Conservation (phyloP, 2,329 filamentous ascomycete species). For the Simplicillium aogashimaense region DNA sequence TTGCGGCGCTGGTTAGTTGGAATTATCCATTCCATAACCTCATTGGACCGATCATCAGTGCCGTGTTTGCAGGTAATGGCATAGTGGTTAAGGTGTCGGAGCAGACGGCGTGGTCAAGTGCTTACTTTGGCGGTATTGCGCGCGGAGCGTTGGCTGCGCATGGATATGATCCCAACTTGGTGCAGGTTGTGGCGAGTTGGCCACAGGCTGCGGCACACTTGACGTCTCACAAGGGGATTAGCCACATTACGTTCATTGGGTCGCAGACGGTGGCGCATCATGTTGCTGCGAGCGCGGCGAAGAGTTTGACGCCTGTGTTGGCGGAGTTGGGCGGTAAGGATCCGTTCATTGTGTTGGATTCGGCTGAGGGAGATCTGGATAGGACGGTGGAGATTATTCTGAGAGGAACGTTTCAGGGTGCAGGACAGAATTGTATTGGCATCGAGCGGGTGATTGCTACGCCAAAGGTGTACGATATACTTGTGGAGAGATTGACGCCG, state of each 20-base stretch:
- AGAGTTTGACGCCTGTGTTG: conserved; percentile 74
- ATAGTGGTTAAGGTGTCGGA: conserved; percentile 92
- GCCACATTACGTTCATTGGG: conserved; percentile 93
- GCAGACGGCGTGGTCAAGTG: conserved; percentile 85
- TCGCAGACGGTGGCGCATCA: conserved; percentile 78
- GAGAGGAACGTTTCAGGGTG: conserved; percentile 87
- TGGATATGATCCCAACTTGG: conserved; percentile 69
- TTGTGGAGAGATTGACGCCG: conserved; percentile 61
- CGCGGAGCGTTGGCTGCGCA: conserved; percentile 72
- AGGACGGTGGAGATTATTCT: conserved; percentile 76
- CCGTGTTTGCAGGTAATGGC: conserved; percentile 83
- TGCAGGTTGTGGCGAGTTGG: conserved; percentile 84
- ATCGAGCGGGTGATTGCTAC: conserved; percentile 86
- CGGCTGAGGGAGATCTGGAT: conserved; percentile 53
- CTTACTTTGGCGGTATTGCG: conserved; percentile 72
- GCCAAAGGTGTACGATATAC: conserved; percentile 62
- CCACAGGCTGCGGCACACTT: conserved; percentile 71
- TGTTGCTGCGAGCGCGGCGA: conserved; percentile 79
- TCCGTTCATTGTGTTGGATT: conserved; percentile 80
- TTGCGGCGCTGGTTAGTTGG: conserved; percentile 90
- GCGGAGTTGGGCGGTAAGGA: conserved; percentile 95
- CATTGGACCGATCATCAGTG: conserved; percentile 80
- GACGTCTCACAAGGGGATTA: conserved; percentile 74
- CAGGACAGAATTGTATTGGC: conserved; percentile 95
- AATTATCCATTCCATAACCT: conserved; percentile 97